Percentiles rank a stretch among this genome's conserved stretches.
These are phyloP conservation scores for Penicilliopsis zonata DNA, from an alignment of 495 filamentous ascomycete genomes.

Conservation along the genomic window DNA sequence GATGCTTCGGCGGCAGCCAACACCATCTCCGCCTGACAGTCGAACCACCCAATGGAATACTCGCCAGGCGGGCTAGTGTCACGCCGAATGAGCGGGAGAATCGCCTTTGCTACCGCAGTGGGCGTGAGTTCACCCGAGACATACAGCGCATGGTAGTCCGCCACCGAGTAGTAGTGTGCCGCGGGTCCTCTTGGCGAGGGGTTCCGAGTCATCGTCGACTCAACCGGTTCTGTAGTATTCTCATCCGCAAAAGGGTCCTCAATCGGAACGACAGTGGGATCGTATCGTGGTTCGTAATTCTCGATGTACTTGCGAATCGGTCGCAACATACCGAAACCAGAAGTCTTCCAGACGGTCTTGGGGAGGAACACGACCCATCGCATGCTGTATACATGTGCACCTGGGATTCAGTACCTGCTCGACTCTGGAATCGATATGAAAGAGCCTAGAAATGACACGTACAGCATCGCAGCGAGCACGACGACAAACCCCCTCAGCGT, in stretches of 20 bases:
- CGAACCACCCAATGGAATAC: constrained; percentile 49
- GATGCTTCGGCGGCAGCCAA: constrained; percentile 46
- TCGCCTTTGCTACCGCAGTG: constrained; percentile 41
- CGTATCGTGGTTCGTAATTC: constrained; percentile 42
- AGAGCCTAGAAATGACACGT: constrained; percentile 3
- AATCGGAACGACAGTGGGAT: constrained; percentile 60
- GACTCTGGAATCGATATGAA: background rate
- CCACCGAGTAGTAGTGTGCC: constrained; percentile 37
- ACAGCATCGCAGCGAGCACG: constrained; percentile 20
- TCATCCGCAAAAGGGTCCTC: constrained; percentile 3
- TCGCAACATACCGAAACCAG: constrained; percentile 47
- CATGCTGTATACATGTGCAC: constrained; percentile 21
- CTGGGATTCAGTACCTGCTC: constrained; percentile 7
- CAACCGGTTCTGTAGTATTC: background rate
- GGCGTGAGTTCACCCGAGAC: constrained; percentile 48
- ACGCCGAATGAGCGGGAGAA: constrained; percentile 47
- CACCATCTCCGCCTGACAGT: constrained; percentile 36
- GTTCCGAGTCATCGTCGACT: background rate
- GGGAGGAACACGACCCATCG: constrained; percentile 20
- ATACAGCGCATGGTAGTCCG: constrained; percentile 57
- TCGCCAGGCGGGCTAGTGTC: constrained; percentile 23
- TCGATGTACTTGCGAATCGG: constrained; percentile 33
- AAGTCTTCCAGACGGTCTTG: constrained; percentile 48
- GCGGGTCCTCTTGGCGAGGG: background rate
- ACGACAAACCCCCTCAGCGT: constrained; percentile 24